Conservation (phyloP, 2,329 filamentous ascomycete species). For the Trichoderma hamatum region DNA sequence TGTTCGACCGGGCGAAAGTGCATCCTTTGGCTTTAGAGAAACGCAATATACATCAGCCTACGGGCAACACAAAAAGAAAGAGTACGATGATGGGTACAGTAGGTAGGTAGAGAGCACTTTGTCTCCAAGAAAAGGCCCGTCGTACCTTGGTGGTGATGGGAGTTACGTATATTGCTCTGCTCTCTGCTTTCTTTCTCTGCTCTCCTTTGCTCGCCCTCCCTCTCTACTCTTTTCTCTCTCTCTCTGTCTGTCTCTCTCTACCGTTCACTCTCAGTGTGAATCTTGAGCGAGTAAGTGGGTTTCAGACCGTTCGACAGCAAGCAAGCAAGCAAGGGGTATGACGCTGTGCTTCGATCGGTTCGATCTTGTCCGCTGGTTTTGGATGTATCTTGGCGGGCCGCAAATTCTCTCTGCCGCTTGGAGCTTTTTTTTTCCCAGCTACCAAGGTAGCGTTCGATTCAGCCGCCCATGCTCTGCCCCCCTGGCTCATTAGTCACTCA, state of each 20-base stretch:
- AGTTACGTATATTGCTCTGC: not conserved
- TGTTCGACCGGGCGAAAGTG: slow-evolving; percentile 41
- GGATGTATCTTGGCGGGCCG: not conserved
- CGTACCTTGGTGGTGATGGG: not conserved
- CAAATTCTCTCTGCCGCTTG: not conserved
- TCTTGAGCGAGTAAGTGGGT: not conserved
- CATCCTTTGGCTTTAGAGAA: slow-evolving; percentile 32
- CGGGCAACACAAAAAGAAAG: not conserved
- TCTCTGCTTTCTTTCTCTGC: not conserved
- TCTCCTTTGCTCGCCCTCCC: not conserved
- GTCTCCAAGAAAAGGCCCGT: not conserved
- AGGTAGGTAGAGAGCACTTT: not conserved
- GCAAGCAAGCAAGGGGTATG: not conserved
- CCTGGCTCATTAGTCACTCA: slow-evolving; percentile 23
- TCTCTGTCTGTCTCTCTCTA: not conserved
- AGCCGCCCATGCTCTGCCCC: slow-evolving; percentile 1
- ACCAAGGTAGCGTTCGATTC: slow-evolving; percentile 17
- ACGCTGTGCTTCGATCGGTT: slow-evolving; percentile 13
- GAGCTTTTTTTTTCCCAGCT: not conserved
- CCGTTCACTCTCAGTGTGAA: not conserved
- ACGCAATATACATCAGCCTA: slow-evolving; percentile 3
- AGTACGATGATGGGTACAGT: not conserved
- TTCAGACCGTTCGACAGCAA: not conserved
- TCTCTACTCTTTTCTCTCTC: not conserved
- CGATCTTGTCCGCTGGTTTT: slow-evolving; percentile 2